phyloP scores from a whole-genome alignment of 345 rosid species.

The Psidium friedrichsthalianum region DNA sequence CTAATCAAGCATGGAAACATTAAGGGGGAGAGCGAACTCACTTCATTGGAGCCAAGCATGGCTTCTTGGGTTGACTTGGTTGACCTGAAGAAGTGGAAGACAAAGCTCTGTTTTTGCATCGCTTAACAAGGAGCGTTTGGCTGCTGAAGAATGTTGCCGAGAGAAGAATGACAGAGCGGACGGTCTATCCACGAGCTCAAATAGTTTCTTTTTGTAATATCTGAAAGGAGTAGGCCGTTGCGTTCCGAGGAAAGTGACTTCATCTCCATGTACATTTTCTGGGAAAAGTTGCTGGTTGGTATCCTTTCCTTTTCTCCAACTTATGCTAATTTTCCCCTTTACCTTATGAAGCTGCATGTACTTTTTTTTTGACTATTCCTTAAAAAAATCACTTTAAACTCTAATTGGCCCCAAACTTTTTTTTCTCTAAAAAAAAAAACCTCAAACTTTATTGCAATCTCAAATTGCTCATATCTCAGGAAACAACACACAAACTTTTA shows the following conservation, averaged over 20 bases:
- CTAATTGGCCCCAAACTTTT: too few species aligned
- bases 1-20: neutral
- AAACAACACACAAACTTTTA: too few species aligned
- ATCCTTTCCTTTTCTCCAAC: too few species aligned
- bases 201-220: neutral
- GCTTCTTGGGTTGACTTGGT: neutral
- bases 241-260: neutral
- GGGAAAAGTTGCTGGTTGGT: too few species aligned
- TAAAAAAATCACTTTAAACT: too few species aligned
- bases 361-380: too few species aligned
- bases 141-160: neutral
- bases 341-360: too few species aligned
- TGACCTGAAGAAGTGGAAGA: neutral
- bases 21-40: neutral
- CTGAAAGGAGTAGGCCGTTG: neutral
- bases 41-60: neutral
- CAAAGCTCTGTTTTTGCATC: neutral
- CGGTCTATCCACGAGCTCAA: neutral
- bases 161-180: neutral
- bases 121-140: neutral
- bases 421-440: too few species aligned
- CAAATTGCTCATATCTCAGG: too few species aligned
- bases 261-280: neutral
- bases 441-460: too few species aligned
- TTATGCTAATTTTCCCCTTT: too few species aligned